Percentiles rank a stretch among this genome's conserved stretches.
These are phyloP conservation scores for Moesziomyces sp. DNA, from an alignment of 1,284 basidiomycete genomes.

Conservation along the genomic window DNA sequence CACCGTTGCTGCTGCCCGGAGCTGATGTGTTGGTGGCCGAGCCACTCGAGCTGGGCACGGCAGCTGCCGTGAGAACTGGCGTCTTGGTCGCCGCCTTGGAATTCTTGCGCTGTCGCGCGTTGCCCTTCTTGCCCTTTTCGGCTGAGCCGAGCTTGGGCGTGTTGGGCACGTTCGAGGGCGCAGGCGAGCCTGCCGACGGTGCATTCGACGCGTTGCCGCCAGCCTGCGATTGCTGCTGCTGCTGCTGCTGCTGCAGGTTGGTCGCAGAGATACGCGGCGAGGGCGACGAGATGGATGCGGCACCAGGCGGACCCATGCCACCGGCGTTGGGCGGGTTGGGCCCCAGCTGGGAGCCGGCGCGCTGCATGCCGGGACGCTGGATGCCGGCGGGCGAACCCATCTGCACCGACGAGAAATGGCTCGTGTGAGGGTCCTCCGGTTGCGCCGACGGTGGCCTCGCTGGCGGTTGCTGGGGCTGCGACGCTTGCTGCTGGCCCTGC, in stretches of 20 bases:
- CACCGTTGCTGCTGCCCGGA: constrained; percentile 21
- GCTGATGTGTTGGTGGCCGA: constrained; percentile 3
- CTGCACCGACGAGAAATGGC: constrained; percentile 39
- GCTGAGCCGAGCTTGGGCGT: constrained; percentile 52
- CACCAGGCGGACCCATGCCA: constrained; percentile 57
- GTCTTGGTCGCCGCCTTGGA: constrained; percentile 53
- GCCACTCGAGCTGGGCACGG: constrained; percentile 25
- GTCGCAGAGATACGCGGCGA: constrained; percentile 41
- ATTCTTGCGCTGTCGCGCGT: constrained; percentile 44
- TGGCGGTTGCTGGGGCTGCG: neutral
- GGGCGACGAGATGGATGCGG: constrained; percentile 46
- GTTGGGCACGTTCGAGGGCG: constrained; percentile 34
- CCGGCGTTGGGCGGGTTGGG: constrained; percentile 14
- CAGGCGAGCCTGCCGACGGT: constrained; percentile 25
- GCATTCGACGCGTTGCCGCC: constrained; percentile 10
- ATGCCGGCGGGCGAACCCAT: constrained; percentile 49
- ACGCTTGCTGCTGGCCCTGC: constrained; percentile 26
- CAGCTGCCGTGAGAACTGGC: constrained; percentile 44
- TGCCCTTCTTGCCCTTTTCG: constrained; percentile 57
- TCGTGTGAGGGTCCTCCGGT: constrained; percentile 28
- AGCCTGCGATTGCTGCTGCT: constrained; percentile 23
- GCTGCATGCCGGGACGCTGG: constrained; percentile 47
- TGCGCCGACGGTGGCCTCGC: constrained; percentile 38
- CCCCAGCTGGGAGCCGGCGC: constrained; percentile 32
- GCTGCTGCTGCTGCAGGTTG: constrained; percentile 22